These are phyloP conservation scores for Colletotrichum musae DNA, from an alignment of 2,329 filamentous ascomycete species.

Conservation along the genomic window DNA sequence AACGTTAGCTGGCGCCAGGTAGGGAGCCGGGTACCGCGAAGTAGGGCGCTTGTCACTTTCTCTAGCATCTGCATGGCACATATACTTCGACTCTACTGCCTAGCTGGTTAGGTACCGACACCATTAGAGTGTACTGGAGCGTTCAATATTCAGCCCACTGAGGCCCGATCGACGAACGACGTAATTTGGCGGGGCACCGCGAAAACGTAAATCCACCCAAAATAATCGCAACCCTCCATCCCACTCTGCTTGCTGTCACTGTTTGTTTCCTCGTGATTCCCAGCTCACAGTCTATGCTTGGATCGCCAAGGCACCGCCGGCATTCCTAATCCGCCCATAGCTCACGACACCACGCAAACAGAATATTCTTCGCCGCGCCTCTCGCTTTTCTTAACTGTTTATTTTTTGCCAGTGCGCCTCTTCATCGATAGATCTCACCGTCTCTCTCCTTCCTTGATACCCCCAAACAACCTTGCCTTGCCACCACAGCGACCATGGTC, in stretches of 20 bases:
- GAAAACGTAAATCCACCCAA: slow-evolving; percentile 41
- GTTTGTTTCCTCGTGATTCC: slow-evolving; percentile 22
- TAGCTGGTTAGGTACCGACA: too few species aligned
- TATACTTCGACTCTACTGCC: too few species aligned
- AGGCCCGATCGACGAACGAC: slow-evolving; percentile 33
- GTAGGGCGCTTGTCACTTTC: too few species aligned
- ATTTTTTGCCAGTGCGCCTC: slow-evolving; percentile 4
- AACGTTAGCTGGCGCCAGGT: too few species aligned
- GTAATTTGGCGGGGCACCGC: slow-evolving; percentile 44
- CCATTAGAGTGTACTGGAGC: too few species aligned
- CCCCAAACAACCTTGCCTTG: not conserved
- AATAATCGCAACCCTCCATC: slow-evolving; percentile 3
- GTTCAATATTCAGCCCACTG: not conserved
- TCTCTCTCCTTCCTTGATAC: slow-evolving; percentile 7
- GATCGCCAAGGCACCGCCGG: slow-evolving; percentile 11
- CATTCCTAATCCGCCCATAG: slow-evolving; percentile 20
- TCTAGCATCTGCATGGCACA: too few species aligned
- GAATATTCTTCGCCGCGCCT: not conserved
- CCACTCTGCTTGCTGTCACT: slow-evolving; percentile 14
- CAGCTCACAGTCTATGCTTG: not conserved
- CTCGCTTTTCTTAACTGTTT: slow-evolving; percentile 19
- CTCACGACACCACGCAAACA: not conserved
- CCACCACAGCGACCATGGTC: slow-evolving; percentile 74
- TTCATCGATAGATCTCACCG: not conserved
- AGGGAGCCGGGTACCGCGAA: too few species aligned